Conservation (phyloP, 2,329 filamentous ascomycete species). For the Decorospora gaudefroyi region DNA sequence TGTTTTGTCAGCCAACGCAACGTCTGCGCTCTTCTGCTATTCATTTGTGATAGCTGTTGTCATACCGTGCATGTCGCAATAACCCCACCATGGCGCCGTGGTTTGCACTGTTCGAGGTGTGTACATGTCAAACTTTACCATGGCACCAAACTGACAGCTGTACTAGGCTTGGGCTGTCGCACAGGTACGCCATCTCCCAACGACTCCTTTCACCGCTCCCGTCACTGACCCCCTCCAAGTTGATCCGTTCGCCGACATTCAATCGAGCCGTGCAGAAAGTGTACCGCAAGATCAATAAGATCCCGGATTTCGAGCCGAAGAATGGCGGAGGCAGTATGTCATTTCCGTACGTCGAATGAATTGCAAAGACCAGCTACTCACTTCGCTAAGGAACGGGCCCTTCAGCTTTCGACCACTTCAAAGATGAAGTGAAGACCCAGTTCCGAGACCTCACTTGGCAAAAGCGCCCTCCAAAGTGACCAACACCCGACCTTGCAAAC, state of each 20-base stretch:
- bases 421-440: conserved; percentile 58
- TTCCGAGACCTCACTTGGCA: conserved; percentile 48
- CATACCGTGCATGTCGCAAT: background rate
- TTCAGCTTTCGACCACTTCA: conserved; percentile 56
- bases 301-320: conserved; percentile 50
- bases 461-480: conserved; percentile 38
- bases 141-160: conserved; percentile 24
- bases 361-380: background rate
- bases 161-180: conserved; percentile 48
- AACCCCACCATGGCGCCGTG: conserved; percentile 35
- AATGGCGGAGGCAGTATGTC: conserved; percentile 54
- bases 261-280: conserved; percentile 58
- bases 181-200: conserved; percentile 32
- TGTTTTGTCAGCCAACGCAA: conserved; percentile 9
- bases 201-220: background rate
- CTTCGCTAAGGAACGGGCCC: conserved; percentile 37
- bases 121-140: conserved; percentile 9
- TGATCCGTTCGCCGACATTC: conserved; percentile 60
- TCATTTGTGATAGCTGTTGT: conserved; percentile 2
- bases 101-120: conserved; percentile 42
- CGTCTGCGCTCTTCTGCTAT: conserved; percentile 3
- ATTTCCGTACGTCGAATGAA: conserved; percentile 22
- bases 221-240: conserved; percentile 36
- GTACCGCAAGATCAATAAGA: conserved; percentile 53
- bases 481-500: conserved; percentile 1